Conservation (phyloP, 371 early-diverging fungal species). For the Mucor velutinosus region DNA sequence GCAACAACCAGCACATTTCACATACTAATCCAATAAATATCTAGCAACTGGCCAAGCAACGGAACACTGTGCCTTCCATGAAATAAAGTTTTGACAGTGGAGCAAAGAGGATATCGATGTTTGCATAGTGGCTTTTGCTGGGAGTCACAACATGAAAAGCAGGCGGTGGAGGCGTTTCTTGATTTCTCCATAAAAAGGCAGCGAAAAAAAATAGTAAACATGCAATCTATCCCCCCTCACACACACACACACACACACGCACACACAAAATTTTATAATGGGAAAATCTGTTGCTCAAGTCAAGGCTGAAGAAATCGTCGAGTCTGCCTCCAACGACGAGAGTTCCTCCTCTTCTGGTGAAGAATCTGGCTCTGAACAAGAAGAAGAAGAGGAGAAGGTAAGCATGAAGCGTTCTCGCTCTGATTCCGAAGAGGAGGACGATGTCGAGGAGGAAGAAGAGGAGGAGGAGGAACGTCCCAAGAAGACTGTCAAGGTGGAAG, state of each 20-base stretch:
- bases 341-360: slow-evolving; percentile 7
- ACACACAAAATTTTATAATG: slow-evolving; percentile 15
- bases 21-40: neutral
- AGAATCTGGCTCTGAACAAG: slow-evolving; percentile 21
- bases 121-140: neutral
- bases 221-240: neutral
- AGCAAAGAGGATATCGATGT: neutral
- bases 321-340: slow-evolving; percentile 10
- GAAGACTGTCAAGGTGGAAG: slow-evolving; percentile 58
- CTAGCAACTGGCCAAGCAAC: neutral
- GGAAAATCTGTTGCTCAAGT: slow-evolving; percentile 95
- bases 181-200: neutral
- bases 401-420: slow-evolving; percentile 19
- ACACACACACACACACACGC: neutral
- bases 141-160: slow-evolving; percentile 17
- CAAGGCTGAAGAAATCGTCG: slow-evolving; percentile 86
- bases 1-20: neutral
- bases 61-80: neutral
- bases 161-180: neutral
- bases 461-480: slow-evolving; percentile 36
- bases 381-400: slow-evolving; percentile 39
- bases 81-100: neutral
- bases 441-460: slow-evolving; percentile 15
- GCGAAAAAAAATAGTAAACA: neutral
- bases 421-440: slow-evolving; percentile 15